Base-by-base conservation (phyloP, 2,329 filamentous ascomycete genomes). In the Hymenoscyphus fructigenus region DNA sequence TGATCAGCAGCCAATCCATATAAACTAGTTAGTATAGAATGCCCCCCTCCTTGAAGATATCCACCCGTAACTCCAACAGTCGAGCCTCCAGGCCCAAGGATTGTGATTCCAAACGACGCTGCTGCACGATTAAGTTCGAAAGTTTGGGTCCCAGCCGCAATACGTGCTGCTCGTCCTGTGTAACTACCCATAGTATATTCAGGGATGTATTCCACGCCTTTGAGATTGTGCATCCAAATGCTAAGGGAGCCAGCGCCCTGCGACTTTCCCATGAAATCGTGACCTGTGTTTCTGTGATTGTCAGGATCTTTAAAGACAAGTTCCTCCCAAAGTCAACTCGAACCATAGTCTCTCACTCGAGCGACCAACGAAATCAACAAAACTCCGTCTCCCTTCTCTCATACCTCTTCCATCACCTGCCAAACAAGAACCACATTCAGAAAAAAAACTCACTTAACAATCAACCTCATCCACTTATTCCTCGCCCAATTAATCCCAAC, bases 231-330 rank as follows among this genome's bases (percentile, higher is more conserved):
- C 3, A 64, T 66, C 67, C 67, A 69, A 1, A 69, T 64, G 14
- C 60, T 62, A 1, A 69, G 28, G 6, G 65, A 64, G 26, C 62
- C 62, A 2, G 61, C 76, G 32, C 81, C 81, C 4, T 78, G 76
- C 0, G 80, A 82, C 61, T 78, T 78, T 17, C 81, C 81, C 29
- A 75, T 76, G 66, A 80, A 82, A 67, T 81, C 79, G 68, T 82
- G 79, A 7, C 80, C 79, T 1, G 79, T 81, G 65, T 81, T 82
- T 68, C 79, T 80, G 20, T 26, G 9, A 7, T 26, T 5, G 47
- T 14, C 14, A 23, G 20, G 26, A n/a, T n/a, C n/a, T n/a, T n/a
- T n/a, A n/a, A n/a, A n/a, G n/a, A n/a, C n/a, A n/a, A n/a, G n/a
- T n/a, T 44, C n/a, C n/a, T 5, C 41, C 7, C 17, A 5, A 7